Evolutionary conservation across 2,329 filamentous ascomycete genomes (phyloP).

Genomic region (Rasamsonia emersonii): DNA sequence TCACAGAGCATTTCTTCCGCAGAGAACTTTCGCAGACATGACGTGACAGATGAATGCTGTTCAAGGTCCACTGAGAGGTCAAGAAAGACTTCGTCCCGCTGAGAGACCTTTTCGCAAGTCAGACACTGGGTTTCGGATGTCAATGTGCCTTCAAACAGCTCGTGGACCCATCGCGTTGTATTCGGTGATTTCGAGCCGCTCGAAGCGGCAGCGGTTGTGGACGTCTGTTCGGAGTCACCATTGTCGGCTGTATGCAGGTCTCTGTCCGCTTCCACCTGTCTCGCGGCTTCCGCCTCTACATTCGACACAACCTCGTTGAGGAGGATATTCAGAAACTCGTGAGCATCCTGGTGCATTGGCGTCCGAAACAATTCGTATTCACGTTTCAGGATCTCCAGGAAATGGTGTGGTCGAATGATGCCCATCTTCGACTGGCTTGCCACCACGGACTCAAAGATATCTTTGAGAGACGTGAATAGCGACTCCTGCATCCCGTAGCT

Average conservation of each 20-base stretch:
- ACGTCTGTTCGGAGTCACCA: constrained; percentile 39
- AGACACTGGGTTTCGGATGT: constrained; percentile 95
- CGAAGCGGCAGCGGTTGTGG: constrained; percentile 26
- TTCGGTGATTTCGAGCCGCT: constrained; percentile 46
- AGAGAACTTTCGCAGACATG: constrained; percentile 90
- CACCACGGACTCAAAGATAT: constrained; percentile 88
- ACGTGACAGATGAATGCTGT: constrained; percentile 91
- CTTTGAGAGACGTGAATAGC: constrained; percentile 87
- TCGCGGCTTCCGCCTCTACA: constrained; percentile 70
- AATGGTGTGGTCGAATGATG: constrained; percentile 83
- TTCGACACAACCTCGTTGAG: constrained; percentile 95
- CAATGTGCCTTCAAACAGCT: constrained; percentile 88
- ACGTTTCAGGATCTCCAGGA: constrained; percentile 84
- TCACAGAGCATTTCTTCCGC: constrained; percentile 98
- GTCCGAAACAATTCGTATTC: constrained; percentile 97
- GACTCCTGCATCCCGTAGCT: constrained; percentile 91
- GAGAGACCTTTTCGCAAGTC: constrained; percentile 91
- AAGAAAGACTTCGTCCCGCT: constrained; percentile 89
- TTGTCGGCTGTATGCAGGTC: constrained; percentile 46
- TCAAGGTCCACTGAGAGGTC: constrained; percentile 94
- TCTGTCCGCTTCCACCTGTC: constrained; percentile 25
- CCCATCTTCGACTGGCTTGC: constrained; percentile 74
- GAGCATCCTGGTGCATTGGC: constrained; percentile 96
- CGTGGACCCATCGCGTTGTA: constrained; percentile 85
- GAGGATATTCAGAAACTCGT: constrained; percentile 90